Evolutionary conservation across 768 basidiomycete genomes (phyloP).

Genomic region (Exsudoporus frostii): DNA sequence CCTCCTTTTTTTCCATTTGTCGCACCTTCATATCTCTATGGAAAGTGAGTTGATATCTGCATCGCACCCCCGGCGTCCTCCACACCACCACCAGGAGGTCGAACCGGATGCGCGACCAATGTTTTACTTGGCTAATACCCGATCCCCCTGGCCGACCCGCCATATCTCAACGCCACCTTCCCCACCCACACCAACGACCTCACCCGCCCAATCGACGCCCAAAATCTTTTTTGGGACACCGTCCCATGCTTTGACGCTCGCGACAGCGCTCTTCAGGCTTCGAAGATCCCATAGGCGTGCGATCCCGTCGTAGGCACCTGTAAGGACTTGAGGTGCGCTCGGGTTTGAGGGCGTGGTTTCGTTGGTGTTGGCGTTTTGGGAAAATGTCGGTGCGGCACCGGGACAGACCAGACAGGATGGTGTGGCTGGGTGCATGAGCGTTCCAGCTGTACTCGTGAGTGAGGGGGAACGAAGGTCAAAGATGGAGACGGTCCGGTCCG

Average conservation of each 20-base stretch:
- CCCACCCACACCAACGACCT: slow-evolving; percentile 50
- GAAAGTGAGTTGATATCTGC: too few species aligned
- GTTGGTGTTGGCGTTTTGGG: not conserved
- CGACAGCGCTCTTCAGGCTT: slow-evolving; percentile 60
- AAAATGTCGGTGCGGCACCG: too few species aligned
- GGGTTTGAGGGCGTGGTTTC: not conserved
- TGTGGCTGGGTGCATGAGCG: not conserved
- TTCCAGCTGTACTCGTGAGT: not conserved
- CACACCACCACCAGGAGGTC: not conserved
- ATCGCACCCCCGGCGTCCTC: not conserved
- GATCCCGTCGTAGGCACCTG: slow-evolving; percentile 75
- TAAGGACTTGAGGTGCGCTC: slow-evolving; percentile 53
- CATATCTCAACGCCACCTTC: slow-evolving; percentile 67
- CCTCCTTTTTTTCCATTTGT: too few species aligned
- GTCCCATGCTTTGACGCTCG: slow-evolving; percentile 61
- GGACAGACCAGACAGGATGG: not conserved
- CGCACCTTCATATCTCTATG: not conserved
- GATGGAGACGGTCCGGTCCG: not conserved
- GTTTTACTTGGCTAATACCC: slow-evolving; percentile 4
- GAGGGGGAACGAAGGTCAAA: not conserved
- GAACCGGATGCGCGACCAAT: too few species aligned
- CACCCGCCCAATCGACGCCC: slow-evolving; percentile 54
- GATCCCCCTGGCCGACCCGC: slow-evolving; percentile 43
- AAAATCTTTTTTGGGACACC: slow-evolving; percentile 54
- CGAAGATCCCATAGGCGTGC: slow-evolving; percentile 79